phyloP scores from a whole-genome alignment of 495 filamentous ascomycete species.

The Tuber microsphaerosporum region DNA sequence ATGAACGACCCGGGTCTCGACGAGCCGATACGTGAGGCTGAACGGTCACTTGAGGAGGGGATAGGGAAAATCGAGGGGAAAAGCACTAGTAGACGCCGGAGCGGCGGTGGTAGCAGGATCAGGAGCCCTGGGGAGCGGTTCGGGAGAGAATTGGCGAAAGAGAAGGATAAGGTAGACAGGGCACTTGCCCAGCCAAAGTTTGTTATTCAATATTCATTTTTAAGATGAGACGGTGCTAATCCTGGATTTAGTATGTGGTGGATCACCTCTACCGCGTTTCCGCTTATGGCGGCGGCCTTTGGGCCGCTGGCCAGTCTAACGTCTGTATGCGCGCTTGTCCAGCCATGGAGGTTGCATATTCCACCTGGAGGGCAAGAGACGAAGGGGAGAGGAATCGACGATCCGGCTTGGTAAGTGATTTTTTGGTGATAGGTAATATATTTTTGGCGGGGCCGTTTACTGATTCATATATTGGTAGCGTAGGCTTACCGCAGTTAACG shows the following conservation, averaged over 20 bases:
- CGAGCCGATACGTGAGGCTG: conserved; percentile 49
- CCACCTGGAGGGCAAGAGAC: conserved; percentile 48
- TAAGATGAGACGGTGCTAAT: conserved; percentile 8
- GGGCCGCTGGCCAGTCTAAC: conserved; percentile 71
- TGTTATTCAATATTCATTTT: conserved; percentile 10
- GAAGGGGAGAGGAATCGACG: conserved; percentile 51
- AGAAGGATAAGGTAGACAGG: conserved; percentile 42
- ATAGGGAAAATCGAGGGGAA: conserved; percentile 1
- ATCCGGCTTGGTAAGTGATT: conserved; percentile 60
- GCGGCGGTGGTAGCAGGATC: background rate
- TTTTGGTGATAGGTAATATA: conserved; percentile 1
- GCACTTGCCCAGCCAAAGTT: conserved; percentile 54
- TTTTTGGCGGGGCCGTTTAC: background rate
- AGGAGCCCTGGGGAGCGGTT: background rate
- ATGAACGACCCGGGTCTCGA: conserved; percentile 61
- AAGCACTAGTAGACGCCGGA: conserved; percentile 33
- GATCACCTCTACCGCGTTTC: conserved; percentile 75
- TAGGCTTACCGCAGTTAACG: conserved; percentile 66
- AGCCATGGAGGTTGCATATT: conserved; percentile 63
- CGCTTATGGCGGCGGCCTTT: conserved; percentile 73
- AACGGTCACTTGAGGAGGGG: conserved; percentile 32
- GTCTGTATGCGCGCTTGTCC: conserved; percentile 73
- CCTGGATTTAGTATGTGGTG: conserved; percentile 61
- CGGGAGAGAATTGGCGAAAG: conserved; percentile 37
- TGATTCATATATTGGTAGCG: conserved; percentile 14